Percentiles rank a stretch among this genome's conserved stretches.
Conservation (phyloP, 345 rosid genomes). For the Corchorus capsularis region DNA sequence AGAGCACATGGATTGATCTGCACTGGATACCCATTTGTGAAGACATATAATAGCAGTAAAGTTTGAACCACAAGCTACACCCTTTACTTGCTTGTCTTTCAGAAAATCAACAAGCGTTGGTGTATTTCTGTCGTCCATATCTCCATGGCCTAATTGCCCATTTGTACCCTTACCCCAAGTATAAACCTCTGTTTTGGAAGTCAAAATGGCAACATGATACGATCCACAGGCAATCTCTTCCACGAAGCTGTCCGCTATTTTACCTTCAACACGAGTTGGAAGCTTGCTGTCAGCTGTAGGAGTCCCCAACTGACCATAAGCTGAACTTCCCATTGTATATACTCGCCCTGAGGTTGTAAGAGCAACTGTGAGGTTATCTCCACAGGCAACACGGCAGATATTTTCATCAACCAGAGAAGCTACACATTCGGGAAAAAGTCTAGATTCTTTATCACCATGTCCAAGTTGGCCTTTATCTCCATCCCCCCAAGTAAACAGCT, state of each 20-base stretch:
- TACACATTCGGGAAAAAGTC: constrained; percentile 65
- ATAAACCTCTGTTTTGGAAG: constrained; percentile 66
- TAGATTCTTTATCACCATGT: constrained; percentile 66
- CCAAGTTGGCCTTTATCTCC: constrained; percentile 79
- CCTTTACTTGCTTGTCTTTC: constrained; percentile 74
- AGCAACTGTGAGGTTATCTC: constrained; percentile 67
- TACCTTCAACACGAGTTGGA: constrained; percentile 65
- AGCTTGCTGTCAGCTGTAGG: constrained; percentile 52
- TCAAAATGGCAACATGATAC: constrained; percentile 72
- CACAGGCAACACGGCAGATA: constrained; percentile 70
- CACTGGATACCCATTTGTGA: constrained; percentile 66
- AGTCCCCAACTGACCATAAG: constrained; percentile 77
- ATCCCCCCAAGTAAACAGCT: constrained; percentile 89
- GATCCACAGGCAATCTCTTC: constrained; percentile 87
- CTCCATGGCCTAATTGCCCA: constrained; percentile 94
- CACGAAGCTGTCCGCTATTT: constrained; percentile 45
- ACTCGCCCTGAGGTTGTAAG: constrained; percentile 69
- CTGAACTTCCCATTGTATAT: constrained; percentile 77
- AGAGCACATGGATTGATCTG: constrained; percentile 75
- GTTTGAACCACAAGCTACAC: constrained; percentile 74
- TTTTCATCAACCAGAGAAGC: constrained; percentile 41
- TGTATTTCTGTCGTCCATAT: constrained; percentile 47
- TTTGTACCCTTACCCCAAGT: constrained; percentile 86
- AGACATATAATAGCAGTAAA: constrained; percentile 75
- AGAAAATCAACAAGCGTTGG: constrained; percentile 63